Base-by-base conservation (phyloP, 768 basidiomycete genomes). In the Multifurca ochricompacta region DNA sequence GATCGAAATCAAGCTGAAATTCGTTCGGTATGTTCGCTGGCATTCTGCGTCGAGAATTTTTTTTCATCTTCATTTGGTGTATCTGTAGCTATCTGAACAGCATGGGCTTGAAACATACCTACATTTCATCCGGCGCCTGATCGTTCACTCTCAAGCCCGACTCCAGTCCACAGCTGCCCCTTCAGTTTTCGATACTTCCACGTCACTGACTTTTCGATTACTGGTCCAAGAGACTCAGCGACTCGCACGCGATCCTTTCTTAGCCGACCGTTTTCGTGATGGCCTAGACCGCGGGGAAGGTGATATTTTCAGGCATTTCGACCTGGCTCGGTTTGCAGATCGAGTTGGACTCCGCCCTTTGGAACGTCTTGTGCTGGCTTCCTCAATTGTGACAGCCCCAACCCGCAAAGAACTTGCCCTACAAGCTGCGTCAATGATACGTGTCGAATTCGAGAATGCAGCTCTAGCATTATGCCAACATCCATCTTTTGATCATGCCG, bases 61-160 rank as follows among this genome's bases (percentile, higher is more conserved):
- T 58, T 51, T 31, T 57, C 49, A 56, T 37, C 23, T 31, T 21
- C 39, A 30, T 51, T 41, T 36, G 52, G 46, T 57, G 47, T 55
- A 45, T 65, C 45, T 63, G 44, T 71, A 98, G 95, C 82, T 98
- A 65, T 90, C 91, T 60, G 93, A 97, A 68, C 89, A 93, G 66
- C 92, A 98, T 78, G 93, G 94, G 54, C 79, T 92, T 64, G 94
- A 96, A 71, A 96, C 93, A 54, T 96, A 97, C 73, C 80, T 92
- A 59, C 94, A 99, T 71, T 96, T 96, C 75, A 90, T 99, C 62
- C 90, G 94, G 58, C 87, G 95, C 59, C 86, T 96, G 70, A 90
- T 97, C 66, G 82, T 87, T 49, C 88, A 91, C 62, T 90, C 91
- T 21, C 85, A 88, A 70, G 73, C 80, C 46, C 80, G 88, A 56